phyloP scores from a whole-genome alignment of 768 basidiomycete genomes.

The Rickenella mellea region DNA sequence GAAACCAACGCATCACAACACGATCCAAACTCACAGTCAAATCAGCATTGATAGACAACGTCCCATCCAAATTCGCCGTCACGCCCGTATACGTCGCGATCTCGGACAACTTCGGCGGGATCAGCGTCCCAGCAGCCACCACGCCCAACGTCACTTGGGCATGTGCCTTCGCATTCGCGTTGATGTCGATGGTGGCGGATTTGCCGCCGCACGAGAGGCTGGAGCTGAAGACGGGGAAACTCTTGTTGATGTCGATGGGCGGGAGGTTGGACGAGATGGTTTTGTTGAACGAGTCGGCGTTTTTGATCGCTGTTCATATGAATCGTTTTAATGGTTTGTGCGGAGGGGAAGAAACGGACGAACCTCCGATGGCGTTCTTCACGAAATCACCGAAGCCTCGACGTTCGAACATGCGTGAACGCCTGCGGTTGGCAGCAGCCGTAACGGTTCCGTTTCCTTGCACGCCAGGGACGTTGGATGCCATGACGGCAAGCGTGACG shows the following conservation, averaged over 20 bases:
- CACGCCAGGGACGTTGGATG: neutral
- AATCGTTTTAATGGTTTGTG: too few relatives aligned
- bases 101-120: slow-evolving; percentile 31
- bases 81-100: slow-evolving; percentile 29
- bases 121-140: slow-evolving; percentile 31
- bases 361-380: too few relatives aligned
- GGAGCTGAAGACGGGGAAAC: slow-evolving; percentile 22
- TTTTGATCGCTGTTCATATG: too few relatives aligned
- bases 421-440: too few relatives aligned
- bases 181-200: slow-evolving; percentile 19
- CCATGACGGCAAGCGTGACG: neutral
- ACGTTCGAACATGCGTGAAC: too few relatives aligned
- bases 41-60: slow-evolving; percentile 26
- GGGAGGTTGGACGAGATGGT: slow-evolving; percentile 12
- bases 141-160: slow-evolving; percentile 23
- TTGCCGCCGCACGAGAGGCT: slow-evolving; percentile 17
- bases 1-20: neutral
- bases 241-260: slow-evolving; percentile 23
- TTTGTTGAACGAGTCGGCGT: slow-evolving; percentile 13
- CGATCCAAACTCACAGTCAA: slow-evolving; percentile 20
- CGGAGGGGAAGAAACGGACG: too few relatives aligned
- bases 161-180: slow-evolving; percentile 17
- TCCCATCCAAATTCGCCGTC: slow-evolving; percentile 27
- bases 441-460: neutral
- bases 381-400: too few relatives aligned